A percentile compares a stretch with the other conserved stretches of the same genome.
These are phyloP conservation scores for Sporothrix sp. DNA, from an alignment of 2,329 filamentous ascomycete genomes.

Conservation along the genomic window DNA sequence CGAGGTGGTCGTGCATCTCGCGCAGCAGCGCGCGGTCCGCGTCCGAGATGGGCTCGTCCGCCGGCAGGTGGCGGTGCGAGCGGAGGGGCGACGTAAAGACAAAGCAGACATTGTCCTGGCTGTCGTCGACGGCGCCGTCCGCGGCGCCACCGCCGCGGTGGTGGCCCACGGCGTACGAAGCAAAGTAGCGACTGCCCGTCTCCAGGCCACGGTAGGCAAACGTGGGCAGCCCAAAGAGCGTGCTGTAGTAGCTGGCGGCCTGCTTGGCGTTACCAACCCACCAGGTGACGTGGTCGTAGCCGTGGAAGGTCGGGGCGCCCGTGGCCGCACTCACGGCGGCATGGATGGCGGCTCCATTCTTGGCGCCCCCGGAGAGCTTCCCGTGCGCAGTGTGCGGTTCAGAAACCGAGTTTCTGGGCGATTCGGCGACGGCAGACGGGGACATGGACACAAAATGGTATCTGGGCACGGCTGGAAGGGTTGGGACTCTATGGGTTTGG, in stretches of 20 bases:
- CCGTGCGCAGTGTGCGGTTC: constrained; percentile 42
- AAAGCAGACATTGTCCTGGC: constrained; percentile 56
- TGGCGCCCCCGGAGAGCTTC: constrained; percentile 22
- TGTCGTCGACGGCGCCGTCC: constrained; percentile 25
- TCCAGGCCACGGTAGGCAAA: constrained; percentile 83
- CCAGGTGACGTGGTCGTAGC: constrained; percentile 92
- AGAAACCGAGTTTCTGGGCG: constrained; percentile 31
- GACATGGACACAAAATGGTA: constrained; percentile 38
- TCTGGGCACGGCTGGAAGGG: neutral
- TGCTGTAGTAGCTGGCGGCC: constrained; percentile 79
- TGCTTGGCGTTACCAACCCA: constrained; percentile 97
- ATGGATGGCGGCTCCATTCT: neutral
- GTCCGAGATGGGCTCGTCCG: constrained; percentile 49
- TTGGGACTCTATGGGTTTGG: neutral
- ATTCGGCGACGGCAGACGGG: constrained; percentile 47
- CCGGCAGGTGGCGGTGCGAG: constrained; percentile 43
- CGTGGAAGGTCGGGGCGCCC: constrained; percentile 50
- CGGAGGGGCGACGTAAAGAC: constrained; percentile 76
- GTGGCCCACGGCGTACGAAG: constrained; percentile 77
- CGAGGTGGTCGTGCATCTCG: constrained; percentile 74
- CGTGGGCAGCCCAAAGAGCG: constrained; percentile 73
- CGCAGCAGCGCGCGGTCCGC: constrained; percentile 56
- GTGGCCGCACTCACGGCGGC: neutral
- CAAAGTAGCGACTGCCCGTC: constrained; percentile 70
- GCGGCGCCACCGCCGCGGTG: constrained; percentile 13